These are phyloP conservation scores for Ligustrum vulgare DNA, from an alignment of 257 asterid genomes.

Conservation along the genomic window DNA sequence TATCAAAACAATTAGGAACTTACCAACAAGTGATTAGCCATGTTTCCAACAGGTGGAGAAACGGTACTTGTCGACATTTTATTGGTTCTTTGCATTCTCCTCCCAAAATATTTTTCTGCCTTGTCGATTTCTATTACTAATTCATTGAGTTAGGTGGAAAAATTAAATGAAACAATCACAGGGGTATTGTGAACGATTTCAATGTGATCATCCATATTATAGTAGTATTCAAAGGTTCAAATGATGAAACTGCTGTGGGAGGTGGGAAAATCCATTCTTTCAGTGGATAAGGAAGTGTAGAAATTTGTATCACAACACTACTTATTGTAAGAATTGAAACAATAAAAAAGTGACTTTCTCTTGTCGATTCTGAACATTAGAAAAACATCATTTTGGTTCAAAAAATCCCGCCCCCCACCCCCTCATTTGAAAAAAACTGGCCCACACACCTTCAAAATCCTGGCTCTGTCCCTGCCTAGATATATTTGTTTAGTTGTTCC, in stretches of 20 bases:
- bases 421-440: too few relatives aligned
- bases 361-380: conserved; percentile 61
- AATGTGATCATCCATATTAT: neutral
- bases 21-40: conserved; percentile 44
- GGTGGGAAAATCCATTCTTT: conserved; percentile 46
- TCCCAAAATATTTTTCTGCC: conserved; percentile 25
- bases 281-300: conserved; percentile 67
- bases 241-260: conserved; percentile 25
- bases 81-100: conserved; percentile 31
- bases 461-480: too few relatives aligned
- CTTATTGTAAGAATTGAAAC: conserved; percentile 53
- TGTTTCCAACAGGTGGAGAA: conserved; percentile 23
- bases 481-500: too few relatives aligned
- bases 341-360: conserved; percentile 57
- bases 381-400: conserved; percentile 21
- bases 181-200: conserved; percentile 32
- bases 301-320: conserved; percentile 56
- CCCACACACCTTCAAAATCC: too few relatives aligned
- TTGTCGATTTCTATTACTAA: conserved; percentile 14
- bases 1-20: conserved; percentile 15
- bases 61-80: conserved; percentile 20
- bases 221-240: conserved; percentile 30
- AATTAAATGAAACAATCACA: conserved; percentile 30
- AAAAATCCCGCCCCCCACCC: too few relatives aligned
- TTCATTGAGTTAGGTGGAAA: conserved; percentile 39